Evolutionary conservation across 2,329 filamentous ascomycete genomes (phyloP).

Genomic region (Epichloe bromicola): DNA sequence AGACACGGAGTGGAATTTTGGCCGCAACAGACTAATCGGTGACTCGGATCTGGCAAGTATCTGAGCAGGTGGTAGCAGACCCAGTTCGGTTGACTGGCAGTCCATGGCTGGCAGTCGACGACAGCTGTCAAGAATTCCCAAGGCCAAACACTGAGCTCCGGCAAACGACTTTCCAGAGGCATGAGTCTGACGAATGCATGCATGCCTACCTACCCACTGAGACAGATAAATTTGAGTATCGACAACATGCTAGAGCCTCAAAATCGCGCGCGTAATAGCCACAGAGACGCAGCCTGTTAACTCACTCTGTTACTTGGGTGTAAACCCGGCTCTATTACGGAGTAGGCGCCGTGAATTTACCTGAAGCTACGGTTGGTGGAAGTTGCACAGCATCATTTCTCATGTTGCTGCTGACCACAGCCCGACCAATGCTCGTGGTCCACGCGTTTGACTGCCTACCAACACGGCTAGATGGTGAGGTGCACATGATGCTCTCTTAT

Average conservation of each 20-base stretch:
- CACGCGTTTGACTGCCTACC: background rate
- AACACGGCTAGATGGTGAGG: too few species aligned
- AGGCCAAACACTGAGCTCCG: too few species aligned
- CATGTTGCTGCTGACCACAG: background rate
- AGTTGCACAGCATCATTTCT: background rate
- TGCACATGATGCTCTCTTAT: too few species aligned
- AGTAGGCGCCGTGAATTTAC: too few species aligned
- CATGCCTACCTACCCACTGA: too few species aligned
- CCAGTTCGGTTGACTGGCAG: background rate
- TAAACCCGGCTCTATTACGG: too few species aligned
- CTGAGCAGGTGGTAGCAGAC: background rate
- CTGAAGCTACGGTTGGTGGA: background rate
- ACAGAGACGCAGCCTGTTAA: background rate
- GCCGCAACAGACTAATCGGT: background rate
- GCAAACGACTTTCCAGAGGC: background rate
- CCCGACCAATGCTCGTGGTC: background rate
- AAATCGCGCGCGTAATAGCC: background rate
- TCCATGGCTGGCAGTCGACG: background rate
- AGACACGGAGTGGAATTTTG: too few species aligned
- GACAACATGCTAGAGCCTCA: too few species aligned
- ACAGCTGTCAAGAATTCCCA: background rate
- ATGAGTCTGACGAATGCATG: too few species aligned
- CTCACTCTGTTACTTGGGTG: background rate
- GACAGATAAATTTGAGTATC: too few species aligned
- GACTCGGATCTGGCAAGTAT: background rate